Evolutionary conservation across 2,329 filamentous ascomycete species (phyloP).

Genomic region (Ambrosiella beaveri): DNA sequence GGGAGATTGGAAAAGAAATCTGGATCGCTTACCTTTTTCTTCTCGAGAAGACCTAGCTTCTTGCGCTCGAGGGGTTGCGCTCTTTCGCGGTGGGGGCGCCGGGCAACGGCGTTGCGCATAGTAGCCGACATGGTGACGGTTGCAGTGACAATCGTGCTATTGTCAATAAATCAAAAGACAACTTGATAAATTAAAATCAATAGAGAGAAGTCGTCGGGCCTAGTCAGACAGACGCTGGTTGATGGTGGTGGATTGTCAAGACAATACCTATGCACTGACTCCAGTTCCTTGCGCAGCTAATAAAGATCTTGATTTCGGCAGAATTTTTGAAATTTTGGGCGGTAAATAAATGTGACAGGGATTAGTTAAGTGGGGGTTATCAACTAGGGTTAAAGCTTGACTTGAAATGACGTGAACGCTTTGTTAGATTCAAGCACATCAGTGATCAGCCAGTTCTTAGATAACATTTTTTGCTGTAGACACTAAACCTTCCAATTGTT

Average conservation of each 20-base stretch:
- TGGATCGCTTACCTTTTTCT: constrained; percentile 52
- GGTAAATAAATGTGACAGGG: constrained; percentile 17
- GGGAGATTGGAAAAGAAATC: not conserved
- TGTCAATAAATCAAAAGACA: not conserved
- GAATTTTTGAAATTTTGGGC: constrained; percentile 24
- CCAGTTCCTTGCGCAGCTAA: not conserved
- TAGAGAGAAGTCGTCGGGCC: not conserved
- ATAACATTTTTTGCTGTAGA: too few species aligned
- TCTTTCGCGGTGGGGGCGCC: constrained; percentile 78
- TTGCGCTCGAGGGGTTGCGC: constrained; percentile 69
- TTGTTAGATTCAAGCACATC: too few species aligned
- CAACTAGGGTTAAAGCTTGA: too few species aligned
- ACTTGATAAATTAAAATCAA: not conserved
- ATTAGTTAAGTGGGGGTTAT: too few species aligned
- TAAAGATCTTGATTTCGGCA: constrained; percentile 16
- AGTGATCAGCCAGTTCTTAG: too few species aligned
- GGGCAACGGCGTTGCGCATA: constrained; percentile 49
- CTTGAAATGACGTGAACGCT: too few species aligned
- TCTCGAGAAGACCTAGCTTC: constrained; percentile 84
- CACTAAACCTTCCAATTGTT: too few species aligned
- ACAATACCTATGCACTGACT: not conserved
- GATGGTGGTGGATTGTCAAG: not conserved
- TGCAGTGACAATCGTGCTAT: not conserved
- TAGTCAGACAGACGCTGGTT: not conserved
- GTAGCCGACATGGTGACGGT: constrained; percentile 30